Conservation (phyloP, 2,329 filamentous ascomycete species). For the Trichoderma atrobrunneum region DNA sequence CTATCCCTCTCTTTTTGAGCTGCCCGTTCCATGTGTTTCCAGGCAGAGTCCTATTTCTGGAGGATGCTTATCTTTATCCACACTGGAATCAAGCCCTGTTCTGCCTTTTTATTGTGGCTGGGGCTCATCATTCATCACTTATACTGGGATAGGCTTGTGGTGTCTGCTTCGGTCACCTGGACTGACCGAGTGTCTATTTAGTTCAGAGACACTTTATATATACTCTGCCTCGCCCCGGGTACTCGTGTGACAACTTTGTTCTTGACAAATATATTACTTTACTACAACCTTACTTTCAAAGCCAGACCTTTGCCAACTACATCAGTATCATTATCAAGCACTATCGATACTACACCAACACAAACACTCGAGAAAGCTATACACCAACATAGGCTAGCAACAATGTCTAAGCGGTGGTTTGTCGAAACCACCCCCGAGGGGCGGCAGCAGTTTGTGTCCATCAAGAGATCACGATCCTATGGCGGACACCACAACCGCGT, state of each 20-base stretch:
- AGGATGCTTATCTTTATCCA: not conserved
- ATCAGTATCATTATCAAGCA: not conserved
- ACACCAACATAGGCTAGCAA: not conserved
- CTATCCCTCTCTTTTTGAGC: not conserved
- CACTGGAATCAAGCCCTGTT: not conserved
- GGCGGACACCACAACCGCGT: constrained; percentile 32
- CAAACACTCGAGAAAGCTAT: not conserved
- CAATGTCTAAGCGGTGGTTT: constrained; percentile 38
- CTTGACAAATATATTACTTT: not conserved
- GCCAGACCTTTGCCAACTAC: not conserved
- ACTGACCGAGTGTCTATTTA: constrained; percentile 17
- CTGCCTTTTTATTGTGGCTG: constrained; percentile 5
- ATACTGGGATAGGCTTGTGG: not conserved
- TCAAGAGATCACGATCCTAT: constrained; percentile 41
- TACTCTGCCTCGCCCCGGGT: not conserved
- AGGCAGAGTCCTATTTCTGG: constrained; percentile 19
- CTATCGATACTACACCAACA: constrained; percentile 6
- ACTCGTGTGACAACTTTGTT: not conserved
- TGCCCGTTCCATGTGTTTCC: constrained; percentile 16
- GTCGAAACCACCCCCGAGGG: constrained; percentile 37
- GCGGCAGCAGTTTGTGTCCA: constrained; percentile 36
- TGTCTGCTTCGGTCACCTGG: constrained; percentile 20
- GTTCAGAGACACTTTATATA: constrained; percentile 16
- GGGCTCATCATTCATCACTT: constrained; percentile 13
- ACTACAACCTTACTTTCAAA: not conserved